A percentile compares a stretch with the other conserved stretches of the same genome.
These are phyloP conservation scores for Furcasterigmium sp. DNA, from an alignment of 2,329 filamentous ascomycete genomes.

Conservation along the genomic window DNA sequence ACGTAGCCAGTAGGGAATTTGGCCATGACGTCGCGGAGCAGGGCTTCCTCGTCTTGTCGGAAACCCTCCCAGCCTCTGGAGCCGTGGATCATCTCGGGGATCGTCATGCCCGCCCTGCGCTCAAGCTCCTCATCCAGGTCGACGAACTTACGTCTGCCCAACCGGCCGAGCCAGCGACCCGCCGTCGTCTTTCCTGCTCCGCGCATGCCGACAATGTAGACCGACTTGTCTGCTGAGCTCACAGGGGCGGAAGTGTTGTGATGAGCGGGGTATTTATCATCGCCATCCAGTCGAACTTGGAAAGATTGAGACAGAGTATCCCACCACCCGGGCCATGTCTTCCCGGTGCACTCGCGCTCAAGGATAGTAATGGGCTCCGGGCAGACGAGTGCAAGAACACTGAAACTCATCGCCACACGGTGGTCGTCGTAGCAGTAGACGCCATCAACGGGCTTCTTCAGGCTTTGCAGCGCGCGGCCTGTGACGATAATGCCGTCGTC, in stretches of 20 bases:
- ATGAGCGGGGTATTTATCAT: constrained; percentile 46
- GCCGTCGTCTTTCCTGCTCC: constrained; percentile 95
- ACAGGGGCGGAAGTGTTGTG: constrained; percentile 22
- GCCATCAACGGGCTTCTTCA: constrained; percentile 55
- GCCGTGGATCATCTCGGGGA: constrained; percentile 77
- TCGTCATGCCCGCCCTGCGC: constrained; percentile 63
- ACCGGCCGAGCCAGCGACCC: constrained; percentile 75
- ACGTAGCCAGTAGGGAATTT: constrained; percentile 73
- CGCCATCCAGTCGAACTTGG: constrained; percentile 68
- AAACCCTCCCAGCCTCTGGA: constrained; percentile 82
- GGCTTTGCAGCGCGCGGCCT: constrained; percentile 41
- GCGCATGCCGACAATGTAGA: constrained; percentile 96
- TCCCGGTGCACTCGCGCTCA: constrained; percentile 89
- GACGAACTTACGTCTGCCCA: constrained; percentile 70
- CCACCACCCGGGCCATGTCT: constrained; percentile 99
- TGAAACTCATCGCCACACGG: constrained; percentile 97
- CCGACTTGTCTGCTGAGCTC: constrained; percentile 50
- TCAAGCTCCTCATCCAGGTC: constrained; percentile 90
- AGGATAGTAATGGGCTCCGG: constrained; percentile 70
- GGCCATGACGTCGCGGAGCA: constrained; percentile 68
- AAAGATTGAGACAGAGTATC: constrained; percentile 79
- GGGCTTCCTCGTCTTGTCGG: constrained; percentile 68
- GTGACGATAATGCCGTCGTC: constrained; percentile 86
- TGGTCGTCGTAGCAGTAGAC: constrained; percentile 97
- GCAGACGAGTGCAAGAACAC: constrained; percentile 72